Conservation (phyloP, 202 grass and related monocot genomes). For the Bolboschoenoplectus hybrid region DNA sequence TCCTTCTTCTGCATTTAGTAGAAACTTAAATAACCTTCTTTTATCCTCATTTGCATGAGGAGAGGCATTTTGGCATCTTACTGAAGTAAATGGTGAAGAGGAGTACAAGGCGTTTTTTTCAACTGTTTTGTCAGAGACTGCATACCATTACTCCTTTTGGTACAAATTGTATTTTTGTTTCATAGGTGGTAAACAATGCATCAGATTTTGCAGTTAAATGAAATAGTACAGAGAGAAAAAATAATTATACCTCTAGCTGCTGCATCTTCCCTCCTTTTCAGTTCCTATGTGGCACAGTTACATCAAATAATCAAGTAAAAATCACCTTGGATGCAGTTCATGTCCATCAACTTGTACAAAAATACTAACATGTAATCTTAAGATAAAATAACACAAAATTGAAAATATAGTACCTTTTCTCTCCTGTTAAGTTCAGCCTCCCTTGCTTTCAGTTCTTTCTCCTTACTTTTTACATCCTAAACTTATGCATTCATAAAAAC, state of each 20-base stretch:
- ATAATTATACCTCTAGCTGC: conserved; percentile 66
- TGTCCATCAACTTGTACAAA: neutral
- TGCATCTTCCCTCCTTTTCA: conserved; percentile 95
- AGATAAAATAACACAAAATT: neutral
- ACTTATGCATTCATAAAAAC: conserved; percentile 37
- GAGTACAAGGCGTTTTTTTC: neutral
- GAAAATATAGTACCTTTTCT: conserved; percentile 59
- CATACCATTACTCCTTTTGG: neutral
- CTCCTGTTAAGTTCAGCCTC: conserved; percentile 87
- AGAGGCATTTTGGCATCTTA: neutral
- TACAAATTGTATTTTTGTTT: neutral
- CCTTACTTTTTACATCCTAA: conserved; percentile 68
- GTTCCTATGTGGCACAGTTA: conserved; percentile 50
- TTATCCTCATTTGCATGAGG: neutral
- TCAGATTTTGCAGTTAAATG: conserved; percentile 23
- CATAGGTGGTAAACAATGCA: neutral
- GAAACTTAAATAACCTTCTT: neutral
- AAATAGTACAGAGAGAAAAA: conserved; percentile 13
- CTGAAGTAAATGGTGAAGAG: neutral
- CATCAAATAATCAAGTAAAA: conserved; percentile 10
- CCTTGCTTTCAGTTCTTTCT: conserved; percentile 79
- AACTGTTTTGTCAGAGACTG: neutral
- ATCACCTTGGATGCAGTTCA: neutral
- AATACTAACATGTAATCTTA: neutral
- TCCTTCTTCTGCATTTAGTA: neutral